Base-by-base conservation (phyloP, 495 filamentous ascomycete species). In the Neurospora sp. region DNA sequence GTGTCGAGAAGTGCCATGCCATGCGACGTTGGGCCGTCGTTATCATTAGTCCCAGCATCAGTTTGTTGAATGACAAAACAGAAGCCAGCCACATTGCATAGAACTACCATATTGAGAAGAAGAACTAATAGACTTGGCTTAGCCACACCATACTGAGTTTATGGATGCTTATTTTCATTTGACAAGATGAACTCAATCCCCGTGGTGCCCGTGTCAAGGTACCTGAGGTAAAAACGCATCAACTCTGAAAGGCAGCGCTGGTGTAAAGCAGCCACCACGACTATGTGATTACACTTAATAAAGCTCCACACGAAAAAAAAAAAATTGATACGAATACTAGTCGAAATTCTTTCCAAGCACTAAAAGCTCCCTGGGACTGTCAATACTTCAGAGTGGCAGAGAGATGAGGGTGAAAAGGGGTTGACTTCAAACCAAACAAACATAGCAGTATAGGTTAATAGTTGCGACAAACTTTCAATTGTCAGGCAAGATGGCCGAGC, bases 401-500 rank as follows among this genome's bases (percentile, higher is more conserved):
- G 17, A 45, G 17, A 0, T 8, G 17, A 20, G 42, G 42, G 42
- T 45, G 8, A 8, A 45, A 20, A 20, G 17, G 8, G 41, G 7
- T 7, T 44, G 17, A 3, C 2, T 44, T 2, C 0, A 17, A 8
- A 44, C 8, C 3, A 0, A 4, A 9, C 0, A 0, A 44, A n/a
- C 17, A n/a, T 4, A 8, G 8, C 17, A 9, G 0, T 45, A 45
- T n/a, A 45, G 8, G 8, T 0, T 45, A 0, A 9, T 45, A 3
- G 1, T 9, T 1, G 6, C 7, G 8, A 1, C 8, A 20, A 0
- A 20, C 0, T 8, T 8, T 7, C 73, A 71, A 71, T 1, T 71
- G 22, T 3, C 14, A 69, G 75, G 75, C 71, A 71, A 76, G 74
- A 77, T 75, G 73, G 73, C 73, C 75, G 73, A 76, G 73, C 75